phyloP scores from a whole-genome alignment of 768 basidiomycete genomes.

The Crassisporium funariophilum region DNA sequence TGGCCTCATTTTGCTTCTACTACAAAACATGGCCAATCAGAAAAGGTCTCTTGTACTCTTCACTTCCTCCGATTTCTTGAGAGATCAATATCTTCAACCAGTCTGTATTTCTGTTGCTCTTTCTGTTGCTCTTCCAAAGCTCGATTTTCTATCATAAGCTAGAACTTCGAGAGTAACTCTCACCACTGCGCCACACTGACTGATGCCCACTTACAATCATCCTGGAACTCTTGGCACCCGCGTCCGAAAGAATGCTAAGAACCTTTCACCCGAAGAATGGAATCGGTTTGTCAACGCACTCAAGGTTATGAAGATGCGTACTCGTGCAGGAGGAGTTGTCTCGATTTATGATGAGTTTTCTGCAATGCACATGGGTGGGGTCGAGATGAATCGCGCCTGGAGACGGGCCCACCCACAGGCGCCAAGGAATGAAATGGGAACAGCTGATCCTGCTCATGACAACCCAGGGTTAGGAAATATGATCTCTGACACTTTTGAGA shows the following conservation, averaged over 20 bases:
- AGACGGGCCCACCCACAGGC: not conserved
- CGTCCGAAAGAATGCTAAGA: constrained; percentile 11
- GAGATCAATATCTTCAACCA: too few species aligned
- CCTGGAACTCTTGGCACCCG: constrained; percentile 8
- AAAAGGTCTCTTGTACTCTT: too few species aligned
- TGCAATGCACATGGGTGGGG: constrained; percentile 15
- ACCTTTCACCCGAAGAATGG: constrained; percentile 10
- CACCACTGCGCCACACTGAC: too few species aligned
- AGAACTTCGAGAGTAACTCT: too few species aligned
- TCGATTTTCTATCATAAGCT: too few species aligned
- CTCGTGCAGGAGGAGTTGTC: constrained; percentile 11
- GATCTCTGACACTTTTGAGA: too few species aligned
- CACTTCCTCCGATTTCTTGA: too few species aligned
- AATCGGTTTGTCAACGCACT: constrained; percentile 4
- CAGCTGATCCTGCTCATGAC: constrained; percentile 11
- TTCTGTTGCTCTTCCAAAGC: too few species aligned
- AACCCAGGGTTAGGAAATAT: constrained; percentile 11
- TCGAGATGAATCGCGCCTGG: constrained; percentile 10
- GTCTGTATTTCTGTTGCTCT: too few species aligned
- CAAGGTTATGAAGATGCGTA: constrained; percentile 9
- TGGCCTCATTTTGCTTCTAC: too few species aligned
- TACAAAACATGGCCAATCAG: too few species aligned
- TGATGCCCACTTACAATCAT: too few species aligned
- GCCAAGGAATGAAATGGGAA: not conserved
- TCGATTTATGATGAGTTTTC: constrained; percentile 13